Percentiles rank a stretch among this genome's conserved stretches.
phyloP scores from a whole-genome alignment of 176 grass and related monocot genomes.

The Oryza australiensis region DNA sequence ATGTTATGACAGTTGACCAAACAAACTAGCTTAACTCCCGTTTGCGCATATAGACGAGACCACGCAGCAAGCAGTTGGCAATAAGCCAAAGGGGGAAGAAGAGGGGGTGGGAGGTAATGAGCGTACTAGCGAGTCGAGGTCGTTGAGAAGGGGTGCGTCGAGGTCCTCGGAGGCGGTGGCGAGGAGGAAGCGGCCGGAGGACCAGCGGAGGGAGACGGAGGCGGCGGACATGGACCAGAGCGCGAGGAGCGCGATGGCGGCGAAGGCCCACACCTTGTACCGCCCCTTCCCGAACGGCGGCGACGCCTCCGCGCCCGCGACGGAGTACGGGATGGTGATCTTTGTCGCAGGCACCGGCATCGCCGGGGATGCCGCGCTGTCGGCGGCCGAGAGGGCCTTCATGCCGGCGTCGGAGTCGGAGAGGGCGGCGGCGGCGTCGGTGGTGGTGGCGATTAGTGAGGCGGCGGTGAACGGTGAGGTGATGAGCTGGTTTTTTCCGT shows the following conservation, averaged over 20 bases:
- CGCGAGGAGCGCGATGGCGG: constrained; percentile 89
- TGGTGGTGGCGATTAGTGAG: neutral
- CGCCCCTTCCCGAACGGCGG: constrained; percentile 53
- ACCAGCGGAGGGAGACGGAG: constrained; percentile 80
- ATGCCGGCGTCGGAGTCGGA: too few relatives aligned
- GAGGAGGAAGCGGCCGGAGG: constrained; percentile 49
- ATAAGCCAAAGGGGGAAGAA: neutral
- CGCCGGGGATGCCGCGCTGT: too few relatives aligned
- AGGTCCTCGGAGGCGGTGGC: constrained; percentile 22
- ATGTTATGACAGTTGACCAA: too few relatives aligned
- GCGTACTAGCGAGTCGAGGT: constrained; percentile 62
- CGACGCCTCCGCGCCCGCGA: constrained; percentile 9
- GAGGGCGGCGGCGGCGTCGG: constrained; percentile 33
- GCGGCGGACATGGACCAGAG: constrained; percentile 96
- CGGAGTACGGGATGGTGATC: constrained; percentile 31
- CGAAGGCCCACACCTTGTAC: constrained; percentile 89
- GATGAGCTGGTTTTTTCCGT: neutral
- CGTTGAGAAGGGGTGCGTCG: constrained; percentile 40
- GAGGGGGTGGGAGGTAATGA: neutral
- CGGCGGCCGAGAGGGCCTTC: too few relatives aligned
- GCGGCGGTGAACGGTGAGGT: neutral
- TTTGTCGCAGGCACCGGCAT: constrained; percentile 23
- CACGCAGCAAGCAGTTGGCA: neutral
- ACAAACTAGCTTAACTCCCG: neutral
- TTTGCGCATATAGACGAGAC: neutral